phyloP scores from a whole-genome alignment of 345 rosid genomes.

The Brassica napus region DNA sequence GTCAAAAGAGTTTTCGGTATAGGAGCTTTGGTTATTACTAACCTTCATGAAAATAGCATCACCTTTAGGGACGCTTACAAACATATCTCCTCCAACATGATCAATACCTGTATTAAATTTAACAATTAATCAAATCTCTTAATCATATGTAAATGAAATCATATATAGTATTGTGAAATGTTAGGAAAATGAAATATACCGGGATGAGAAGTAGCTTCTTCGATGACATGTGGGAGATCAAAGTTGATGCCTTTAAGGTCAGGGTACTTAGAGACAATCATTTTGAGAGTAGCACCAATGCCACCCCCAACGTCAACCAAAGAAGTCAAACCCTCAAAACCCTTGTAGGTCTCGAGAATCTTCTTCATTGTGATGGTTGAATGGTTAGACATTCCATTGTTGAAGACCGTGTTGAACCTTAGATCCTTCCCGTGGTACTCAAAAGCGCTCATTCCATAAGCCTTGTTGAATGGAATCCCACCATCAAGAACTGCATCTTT shows the following conservation, averaged over 20 bases:
- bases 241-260: conserved; percentile 78
- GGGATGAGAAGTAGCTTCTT: conserved; percentile 66
- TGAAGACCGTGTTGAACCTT: conserved; percentile 78
- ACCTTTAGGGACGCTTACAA: conserved; percentile 70
- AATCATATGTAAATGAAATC: neutral
- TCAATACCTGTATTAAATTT: conserved; percentile 55
- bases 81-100: conserved; percentile 93
- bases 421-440: conserved; percentile 78
- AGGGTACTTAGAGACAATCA: conserved; percentile 75
- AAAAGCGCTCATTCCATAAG: conserved; percentile 73
- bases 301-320: conserved; percentile 96
- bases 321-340: conserved; percentile 62
- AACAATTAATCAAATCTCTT: neutral
- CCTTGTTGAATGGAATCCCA: conserved; percentile 81
- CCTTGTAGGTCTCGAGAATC: conserved; percentile 65
- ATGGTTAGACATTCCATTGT: conserved; percentile 68
- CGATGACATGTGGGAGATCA: conserved; percentile 77
- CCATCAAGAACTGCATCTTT: conserved; percentile 82
- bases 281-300: conserved; percentile 62
- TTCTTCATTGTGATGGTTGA: conserved; percentile 76
- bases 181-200: conserved; percentile 44
- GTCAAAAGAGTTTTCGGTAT: neutral
- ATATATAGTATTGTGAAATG: neutral
- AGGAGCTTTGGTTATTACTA: conserved; percentile 18
- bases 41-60: conserved; percentile 98